These are phyloP conservation scores for Theobroma grandiflorum DNA, from an alignment of 441 rosid genomes.

Conservation along the genomic window DNA sequence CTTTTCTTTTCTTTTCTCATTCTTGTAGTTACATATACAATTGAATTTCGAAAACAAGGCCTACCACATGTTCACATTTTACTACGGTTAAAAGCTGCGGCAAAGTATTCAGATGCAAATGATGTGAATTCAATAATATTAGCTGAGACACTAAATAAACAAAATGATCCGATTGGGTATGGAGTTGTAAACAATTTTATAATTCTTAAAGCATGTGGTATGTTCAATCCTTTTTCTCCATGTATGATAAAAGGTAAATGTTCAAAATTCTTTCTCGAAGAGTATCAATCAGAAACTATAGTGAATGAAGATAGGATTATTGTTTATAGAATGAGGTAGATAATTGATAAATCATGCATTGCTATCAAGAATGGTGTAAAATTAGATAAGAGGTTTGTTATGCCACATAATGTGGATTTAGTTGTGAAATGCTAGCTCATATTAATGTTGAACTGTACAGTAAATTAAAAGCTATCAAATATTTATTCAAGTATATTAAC, in stretches of 20 bases:
- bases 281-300: background rate
- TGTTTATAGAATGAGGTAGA: background rate
- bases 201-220: constrained; percentile 27
- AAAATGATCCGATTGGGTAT: background rate
- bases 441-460: background rate
- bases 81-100: background rate
- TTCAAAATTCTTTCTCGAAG: background rate
- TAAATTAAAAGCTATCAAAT: background rate
- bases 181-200: background rate
- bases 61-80: too few relatives aligned
- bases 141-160: background rate
- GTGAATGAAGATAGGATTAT: constrained; percentile 21
- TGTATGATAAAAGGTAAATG: too few relatives aligned
- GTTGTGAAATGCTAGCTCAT: background rate
- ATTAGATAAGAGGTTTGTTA: too few relatives aligned
- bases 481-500: background rate
- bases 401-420: constrained; percentile 11
- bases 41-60: too few relatives aligned
- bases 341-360: too few relatives aligned
- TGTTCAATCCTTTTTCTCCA: background rate
- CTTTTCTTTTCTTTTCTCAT: too few relatives aligned
- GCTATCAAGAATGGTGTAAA: too few relatives aligned
- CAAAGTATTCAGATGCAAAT: background rate
- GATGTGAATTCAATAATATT: background rate
- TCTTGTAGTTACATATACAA: too few relatives aligned